Percentiles rank a stretch among this genome's conserved stretches.
These are phyloP conservation scores for Obelidium mucronatum DNA, from an alignment of 192 early-diverging fungal species.

Conservation along the genomic window DNA sequence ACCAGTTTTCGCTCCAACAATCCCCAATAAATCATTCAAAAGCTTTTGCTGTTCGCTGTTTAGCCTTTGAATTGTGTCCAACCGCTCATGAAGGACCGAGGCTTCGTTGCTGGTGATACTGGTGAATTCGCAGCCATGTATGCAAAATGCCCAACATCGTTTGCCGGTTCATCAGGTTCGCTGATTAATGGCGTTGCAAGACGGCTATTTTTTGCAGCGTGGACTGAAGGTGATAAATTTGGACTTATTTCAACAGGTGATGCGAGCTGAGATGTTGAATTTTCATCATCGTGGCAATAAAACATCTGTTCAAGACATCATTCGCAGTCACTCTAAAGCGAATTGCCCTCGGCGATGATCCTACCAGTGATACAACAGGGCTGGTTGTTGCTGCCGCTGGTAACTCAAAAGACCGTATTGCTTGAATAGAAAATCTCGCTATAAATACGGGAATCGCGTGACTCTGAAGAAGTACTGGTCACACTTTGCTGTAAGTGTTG, in stretches of 20 bases:
- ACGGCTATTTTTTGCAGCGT: background rate
- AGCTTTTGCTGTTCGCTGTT: conserved; percentile 9
- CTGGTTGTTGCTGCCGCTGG: too few species aligned
- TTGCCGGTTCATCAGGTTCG: background rate
- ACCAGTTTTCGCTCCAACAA: conserved; percentile 12
- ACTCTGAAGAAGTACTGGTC: conserved; percentile 30
- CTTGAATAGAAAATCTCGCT: background rate
- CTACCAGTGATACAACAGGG: conserved; percentile 1
- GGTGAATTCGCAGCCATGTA: too few species aligned
- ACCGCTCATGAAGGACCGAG: conserved; percentile 13
- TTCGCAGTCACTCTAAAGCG: conserved; percentile 46
- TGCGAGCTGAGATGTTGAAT: background rate
- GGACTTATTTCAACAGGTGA: background rate
- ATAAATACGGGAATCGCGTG: conserved; percentile 29
- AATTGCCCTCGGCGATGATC: conserved; percentile 35
- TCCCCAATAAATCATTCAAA: conserved; percentile 18
- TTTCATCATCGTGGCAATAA: too few species aligned
- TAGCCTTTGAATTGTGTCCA: conserved; percentile 28
- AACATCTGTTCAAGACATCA: background rate
- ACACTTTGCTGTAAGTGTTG: conserved; percentile 20
- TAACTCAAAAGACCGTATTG: background rate
- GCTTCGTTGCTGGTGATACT: background rate
- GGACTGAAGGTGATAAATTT: background rate
- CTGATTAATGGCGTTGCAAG: background rate
- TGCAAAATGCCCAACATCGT: background rate